Evolutionary conservation across 441 rosid species (phyloP).

Genomic region (Pelargonium citronellum): DNA sequence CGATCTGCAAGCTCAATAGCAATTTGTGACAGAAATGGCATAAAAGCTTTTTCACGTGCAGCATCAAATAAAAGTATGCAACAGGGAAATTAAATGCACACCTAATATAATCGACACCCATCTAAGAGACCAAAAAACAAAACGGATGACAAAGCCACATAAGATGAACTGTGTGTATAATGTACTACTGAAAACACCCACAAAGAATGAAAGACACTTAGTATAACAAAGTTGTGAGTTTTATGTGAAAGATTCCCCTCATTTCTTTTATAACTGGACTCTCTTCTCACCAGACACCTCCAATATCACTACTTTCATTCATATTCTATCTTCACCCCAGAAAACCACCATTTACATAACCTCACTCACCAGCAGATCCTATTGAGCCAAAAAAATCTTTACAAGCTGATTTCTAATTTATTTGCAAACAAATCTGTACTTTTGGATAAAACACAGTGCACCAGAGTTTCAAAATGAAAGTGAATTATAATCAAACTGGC

Average conservation of each 20-base stretch:
- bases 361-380: not conserved
- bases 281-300: not conserved
- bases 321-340: not conserved
- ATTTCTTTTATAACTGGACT: too few species aligned
- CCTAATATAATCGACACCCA: not conserved
- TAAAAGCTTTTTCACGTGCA: conserved; percentile 12
- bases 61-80: not conserved
- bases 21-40: conserved; percentile 33
- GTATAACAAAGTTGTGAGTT: too few species aligned
- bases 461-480: not conserved
- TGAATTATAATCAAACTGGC: not conserved
- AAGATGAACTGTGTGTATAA: not conserved
- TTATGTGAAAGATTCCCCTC: too few species aligned
- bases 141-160: not conserved
- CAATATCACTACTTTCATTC: not conserved
- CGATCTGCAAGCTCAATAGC: conserved; percentile 64
- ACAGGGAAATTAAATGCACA: not conserved
- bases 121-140: not conserved
- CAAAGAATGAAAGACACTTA: too few species aligned
- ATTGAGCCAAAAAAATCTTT: not conserved
- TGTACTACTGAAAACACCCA: not conserved
- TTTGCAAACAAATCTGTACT: not conserved
- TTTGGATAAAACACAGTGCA: not conserved
- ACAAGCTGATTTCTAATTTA: not conserved
- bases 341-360: not conserved